These are phyloP conservation scores for Boletellus emodensis DNA, from an alignment of 768 basidiomycete species.

Conservation along the genomic window DNA sequence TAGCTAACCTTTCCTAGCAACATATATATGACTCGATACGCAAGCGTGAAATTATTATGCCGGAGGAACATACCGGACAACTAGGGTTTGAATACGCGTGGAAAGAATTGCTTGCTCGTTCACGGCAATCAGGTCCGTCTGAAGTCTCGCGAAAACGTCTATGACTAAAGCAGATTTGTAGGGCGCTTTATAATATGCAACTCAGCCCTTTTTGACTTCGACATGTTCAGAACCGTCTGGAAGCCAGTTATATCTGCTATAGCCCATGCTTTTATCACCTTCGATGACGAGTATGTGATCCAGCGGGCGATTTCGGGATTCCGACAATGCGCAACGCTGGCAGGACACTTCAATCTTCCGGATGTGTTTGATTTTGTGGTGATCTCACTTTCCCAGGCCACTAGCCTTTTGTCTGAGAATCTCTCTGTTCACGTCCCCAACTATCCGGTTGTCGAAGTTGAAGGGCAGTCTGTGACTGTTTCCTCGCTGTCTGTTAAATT, in stretches of 20 bases:
- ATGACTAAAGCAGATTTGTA: constrained; percentile 45
- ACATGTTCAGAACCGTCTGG: constrained; percentile 96
- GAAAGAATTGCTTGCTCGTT: constrained; percentile 87
- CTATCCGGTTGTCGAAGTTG: constrained; percentile 86
- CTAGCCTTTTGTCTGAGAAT: constrained; percentile 75
- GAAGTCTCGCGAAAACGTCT: constrained; percentile 3
- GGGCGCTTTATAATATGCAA: constrained; percentile 63
- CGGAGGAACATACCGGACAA: constrained; percentile 95
- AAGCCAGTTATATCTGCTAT: constrained; percentile 90
- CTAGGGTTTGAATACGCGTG: constrained; percentile 98
- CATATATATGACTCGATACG: constrained; percentile 92
- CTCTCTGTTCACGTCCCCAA: constrained; percentile 70
- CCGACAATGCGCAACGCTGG: constrained; percentile 91
- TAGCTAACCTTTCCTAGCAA: constrained; percentile 47
- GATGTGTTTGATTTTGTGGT: constrained; percentile 98
- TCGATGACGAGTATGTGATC: constrained; percentile 95
- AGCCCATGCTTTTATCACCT: constrained; percentile 91
- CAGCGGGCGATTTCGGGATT: constrained; percentile 96
- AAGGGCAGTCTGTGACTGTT: constrained; percentile 84
- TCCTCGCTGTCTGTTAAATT: constrained; percentile 91
- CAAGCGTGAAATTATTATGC: constrained; percentile 93
- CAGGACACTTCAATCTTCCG: constrained; percentile 81
- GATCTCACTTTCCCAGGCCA: constrained; percentile 86
- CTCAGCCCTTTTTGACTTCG: constrained; percentile 74
- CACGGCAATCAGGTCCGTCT: constrained; percentile 68